These are phyloP conservation scores for Coniochaeta pulveracea DNA, from an alignment of 2,329 filamentous ascomycete species.

Conservation along the genomic window DNA sequence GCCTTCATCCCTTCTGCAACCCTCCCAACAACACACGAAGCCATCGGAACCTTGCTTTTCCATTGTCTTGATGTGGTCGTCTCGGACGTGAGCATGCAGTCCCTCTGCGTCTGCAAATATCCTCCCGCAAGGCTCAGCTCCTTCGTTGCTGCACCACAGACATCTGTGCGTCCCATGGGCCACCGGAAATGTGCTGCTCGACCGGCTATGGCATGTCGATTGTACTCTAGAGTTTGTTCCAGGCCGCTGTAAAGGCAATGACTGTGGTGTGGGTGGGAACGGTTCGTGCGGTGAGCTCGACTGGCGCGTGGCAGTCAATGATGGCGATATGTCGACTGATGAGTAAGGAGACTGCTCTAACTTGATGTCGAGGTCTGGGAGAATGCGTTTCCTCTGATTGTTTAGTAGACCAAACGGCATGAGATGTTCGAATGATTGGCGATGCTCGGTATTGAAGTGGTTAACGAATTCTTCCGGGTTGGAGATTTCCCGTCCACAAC, in stretches of 20 bases:
- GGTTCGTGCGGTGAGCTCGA: background rate
- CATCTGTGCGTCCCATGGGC: conserved; percentile 16
- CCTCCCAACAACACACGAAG: conserved; percentile 44
- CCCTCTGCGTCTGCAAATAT: conserved; percentile 31
- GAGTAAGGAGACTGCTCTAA: background rate
- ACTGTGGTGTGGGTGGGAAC: conserved; percentile 1
- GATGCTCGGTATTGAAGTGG: conserved; percentile 15
- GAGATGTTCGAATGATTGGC: conserved; percentile 9
- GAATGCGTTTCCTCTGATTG: background rate
- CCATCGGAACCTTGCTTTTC: conserved; percentile 31
- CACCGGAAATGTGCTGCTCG: conserved; percentile 8
- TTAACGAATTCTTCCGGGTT: conserved; percentile 13
- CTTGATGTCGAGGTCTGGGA: background rate
- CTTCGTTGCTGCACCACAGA: conserved; percentile 16
- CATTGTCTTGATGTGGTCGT: conserved; percentile 33
- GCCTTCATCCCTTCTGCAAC: conserved; percentile 36
- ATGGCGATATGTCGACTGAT: background rate
- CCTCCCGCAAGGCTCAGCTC: conserved; percentile 13
- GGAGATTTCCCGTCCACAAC: conserved; percentile 13
- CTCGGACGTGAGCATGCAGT: conserved; percentile 44
- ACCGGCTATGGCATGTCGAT: background rate
- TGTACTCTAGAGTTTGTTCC: conserved; percentile 1
- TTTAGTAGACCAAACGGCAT: background rate
- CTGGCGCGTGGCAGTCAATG: background rate
- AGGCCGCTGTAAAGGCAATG: background rate